phyloP scores from a whole-genome alignment of 2,329 filamentous ascomycete species.

The Fusarium sp. region DNA sequence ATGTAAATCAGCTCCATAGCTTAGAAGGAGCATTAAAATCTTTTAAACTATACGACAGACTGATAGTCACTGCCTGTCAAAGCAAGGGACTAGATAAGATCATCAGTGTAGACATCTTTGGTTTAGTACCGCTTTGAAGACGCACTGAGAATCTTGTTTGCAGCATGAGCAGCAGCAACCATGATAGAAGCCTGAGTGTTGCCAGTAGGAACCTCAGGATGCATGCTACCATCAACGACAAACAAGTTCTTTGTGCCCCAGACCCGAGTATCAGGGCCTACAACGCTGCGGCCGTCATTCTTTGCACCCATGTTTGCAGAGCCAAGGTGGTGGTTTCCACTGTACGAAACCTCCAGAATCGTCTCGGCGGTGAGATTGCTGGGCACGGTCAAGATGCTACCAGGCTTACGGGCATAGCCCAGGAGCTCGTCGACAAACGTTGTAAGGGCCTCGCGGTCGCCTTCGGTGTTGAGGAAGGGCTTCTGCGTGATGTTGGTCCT shows the following conservation, averaged over 20 bases:
- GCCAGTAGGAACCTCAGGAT: constrained; percentile 46
- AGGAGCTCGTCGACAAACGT: constrained; percentile 44
- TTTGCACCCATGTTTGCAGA: constrained; percentile 45
- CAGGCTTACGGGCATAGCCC: constrained; percentile 36
- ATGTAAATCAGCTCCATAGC: background rate
- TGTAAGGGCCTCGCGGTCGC: constrained; percentile 44
- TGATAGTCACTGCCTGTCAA: background rate
- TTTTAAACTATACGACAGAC: background rate
- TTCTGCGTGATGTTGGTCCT: constrained; percentile 55
- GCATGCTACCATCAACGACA: constrained; percentile 47
- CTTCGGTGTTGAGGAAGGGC: constrained; percentile 49
- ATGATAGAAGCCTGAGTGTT: constrained; percentile 43
- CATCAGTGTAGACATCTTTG: background rate
- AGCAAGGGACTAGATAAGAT: background rate
- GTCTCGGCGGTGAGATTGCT: constrained; percentile 40
- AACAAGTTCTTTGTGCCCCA: constrained; percentile 48
- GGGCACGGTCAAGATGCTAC: constrained; percentile 33
- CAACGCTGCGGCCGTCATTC: constrained; percentile 48
- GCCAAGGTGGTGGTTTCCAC: constrained; percentile 48
- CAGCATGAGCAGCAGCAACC: constrained; percentile 43
- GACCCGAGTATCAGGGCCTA: constrained; percentile 47
- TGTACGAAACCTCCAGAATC: constrained; percentile 37
- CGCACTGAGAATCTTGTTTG: constrained; percentile 32
- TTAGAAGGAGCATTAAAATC: background rate
- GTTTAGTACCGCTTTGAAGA: background rate